Conservation (phyloP, 768 basidiomycete genomes). For the Daedaleopsis nitida region DNA sequence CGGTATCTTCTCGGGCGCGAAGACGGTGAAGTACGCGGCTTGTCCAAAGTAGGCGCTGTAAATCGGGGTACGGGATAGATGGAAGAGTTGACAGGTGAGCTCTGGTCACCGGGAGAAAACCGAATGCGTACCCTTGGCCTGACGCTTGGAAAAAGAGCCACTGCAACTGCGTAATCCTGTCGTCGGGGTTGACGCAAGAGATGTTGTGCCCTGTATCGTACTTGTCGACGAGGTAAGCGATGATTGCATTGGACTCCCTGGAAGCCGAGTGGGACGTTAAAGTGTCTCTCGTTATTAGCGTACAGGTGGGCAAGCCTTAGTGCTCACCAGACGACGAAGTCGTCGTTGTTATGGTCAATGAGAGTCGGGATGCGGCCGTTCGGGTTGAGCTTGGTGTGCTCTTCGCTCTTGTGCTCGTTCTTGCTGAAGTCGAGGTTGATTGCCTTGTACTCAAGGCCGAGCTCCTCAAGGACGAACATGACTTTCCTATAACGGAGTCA, state of each 20-base stretch:
- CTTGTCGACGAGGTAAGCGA: constrained; percentile 40
- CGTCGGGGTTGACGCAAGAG: not conserved
- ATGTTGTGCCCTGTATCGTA: constrained; percentile 42
- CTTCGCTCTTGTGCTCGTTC: constrained; percentile 45
- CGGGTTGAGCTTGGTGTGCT: constrained; percentile 26
- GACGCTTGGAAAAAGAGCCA: constrained; percentile 42
- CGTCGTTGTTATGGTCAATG: constrained; percentile 28
- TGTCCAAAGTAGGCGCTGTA: constrained; percentile 11
- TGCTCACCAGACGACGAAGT: constrained; percentile 28
- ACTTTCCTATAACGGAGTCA: constrained; percentile 20
- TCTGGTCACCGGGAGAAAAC: not conserved
- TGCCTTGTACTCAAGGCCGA: constrained; percentile 31
- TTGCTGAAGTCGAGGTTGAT: constrained; percentile 33
- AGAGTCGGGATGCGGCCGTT: constrained; percentile 36
- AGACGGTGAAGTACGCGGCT: constrained; percentile 2
- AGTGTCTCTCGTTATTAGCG: not conserved
- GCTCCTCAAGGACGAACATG: constrained; percentile 29
- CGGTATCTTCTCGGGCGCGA: constrained; percentile 3
- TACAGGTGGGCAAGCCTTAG: no score
- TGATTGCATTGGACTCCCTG: constrained; percentile 38
- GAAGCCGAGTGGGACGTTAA: not conserved
- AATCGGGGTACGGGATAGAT: not conserved
- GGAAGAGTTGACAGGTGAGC: not conserved
- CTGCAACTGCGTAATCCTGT: constrained; percentile 23
- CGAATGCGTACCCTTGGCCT: constrained; percentile 20